Evolutionary conservation across 2,329 filamentous ascomycete species (phyloP).

Genomic region (Ascochyta fabae): DNA sequence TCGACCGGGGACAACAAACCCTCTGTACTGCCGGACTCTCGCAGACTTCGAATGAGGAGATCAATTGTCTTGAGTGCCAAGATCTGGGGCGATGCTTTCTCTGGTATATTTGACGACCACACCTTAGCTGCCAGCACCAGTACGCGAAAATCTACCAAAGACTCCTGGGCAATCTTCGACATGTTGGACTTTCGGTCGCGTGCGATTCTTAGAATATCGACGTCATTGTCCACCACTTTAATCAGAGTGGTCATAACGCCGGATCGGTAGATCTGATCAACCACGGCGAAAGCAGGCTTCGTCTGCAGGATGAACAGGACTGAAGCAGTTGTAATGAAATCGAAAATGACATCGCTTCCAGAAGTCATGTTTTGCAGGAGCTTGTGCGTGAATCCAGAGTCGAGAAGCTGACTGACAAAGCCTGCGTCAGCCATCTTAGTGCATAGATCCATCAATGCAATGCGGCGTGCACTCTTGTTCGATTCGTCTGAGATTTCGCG

Average conservation of each 20-base stretch:
- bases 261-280: slow-evolving; percentile 63
- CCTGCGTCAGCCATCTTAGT: slow-evolving; percentile 63
- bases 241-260: slow-evolving; percentile 63
- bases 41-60: slow-evolving; percentile 60
- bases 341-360: slow-evolving; percentile 54
- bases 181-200: slow-evolving; percentile 72
- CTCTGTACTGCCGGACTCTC: slow-evolving; percentile 56
- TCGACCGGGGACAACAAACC: slow-evolving; percentile 53
- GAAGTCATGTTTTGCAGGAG: slow-evolving; percentile 67
- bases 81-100: slow-evolving; percentile 65
- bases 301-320: slow-evolving; percentile 67
- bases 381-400: slow-evolving; percentile 73
- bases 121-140: slow-evolving; percentile 61
- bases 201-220: slow-evolving; percentile 66
- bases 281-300: slow-evolving; percentile 65
- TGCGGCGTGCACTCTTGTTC: slow-evolving; percentile 54
- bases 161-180: slow-evolving; percentile 67
- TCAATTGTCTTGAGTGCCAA: slow-evolving; percentile 70
- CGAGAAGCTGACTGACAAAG: slow-evolving; percentile 73
- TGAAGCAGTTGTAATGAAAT: slow-evolving; percentile 69
- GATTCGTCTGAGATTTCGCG: slow-evolving; percentile 63
- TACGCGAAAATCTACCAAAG: slow-evolving; percentile 62
- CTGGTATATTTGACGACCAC: slow-evolving; percentile 64
- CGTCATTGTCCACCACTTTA: slow-evolving; percentile 58
- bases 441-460: slow-evolving; percentile 63